Evolutionary conservation across 495 filamentous ascomycete genomes (phyloP).

Genomic region (Xylaria bambusicola): DNA sequence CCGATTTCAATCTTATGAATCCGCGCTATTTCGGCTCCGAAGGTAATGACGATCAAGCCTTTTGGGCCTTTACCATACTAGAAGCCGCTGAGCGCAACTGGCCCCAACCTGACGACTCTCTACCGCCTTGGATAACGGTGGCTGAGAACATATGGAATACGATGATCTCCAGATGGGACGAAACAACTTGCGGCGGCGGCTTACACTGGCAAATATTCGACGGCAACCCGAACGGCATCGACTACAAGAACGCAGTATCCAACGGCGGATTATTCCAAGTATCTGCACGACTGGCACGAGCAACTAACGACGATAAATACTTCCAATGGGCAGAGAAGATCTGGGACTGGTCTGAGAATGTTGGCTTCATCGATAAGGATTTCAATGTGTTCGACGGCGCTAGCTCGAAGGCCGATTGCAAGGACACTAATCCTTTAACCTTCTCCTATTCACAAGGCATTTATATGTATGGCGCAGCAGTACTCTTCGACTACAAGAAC

Average conservation of each 20-base stretch:
- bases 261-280: slow-evolving; percentile 73
- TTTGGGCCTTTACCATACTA: slow-evolving; percentile 77
- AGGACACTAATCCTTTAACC: slow-evolving; percentile 42
- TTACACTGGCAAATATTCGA: slow-evolving; percentile 84
- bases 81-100: slow-evolving; percentile 74
- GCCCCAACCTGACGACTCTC: slow-evolving; percentile 56
- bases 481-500: slow-evolving; percentile 64
- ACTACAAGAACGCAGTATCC: slow-evolving; percentile 70
- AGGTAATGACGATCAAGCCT: slow-evolving; percentile 78
- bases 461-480: slow-evolving; percentile 65
- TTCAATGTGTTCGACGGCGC: slow-evolving; percentile 61
- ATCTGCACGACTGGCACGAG: slow-evolving; percentile 65
- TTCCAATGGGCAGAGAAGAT: slow-evolving; percentile 66
- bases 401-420: slow-evolving; percentile 46
- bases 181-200: slow-evolving; percentile 65
- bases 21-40: slow-evolving; percentile 44
- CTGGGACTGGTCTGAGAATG: slow-evolving; percentile 64
- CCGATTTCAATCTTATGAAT: slow-evolving; percentile 61
- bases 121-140: slow-evolving; percentile 65
- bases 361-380: slow-evolving; percentile 52
- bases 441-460: slow-evolving; percentile 70
- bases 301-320: slow-evolving; percentile 66
- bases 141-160: slow-evolving; percentile 47
- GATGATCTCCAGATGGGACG: slow-evolving; percentile 67
- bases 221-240: slow-evolving; percentile 69